phyloP scores from a whole-genome alignment of 2,329 filamentous ascomycete species.

The Ophiostoma novo-ulmi region DNA sequence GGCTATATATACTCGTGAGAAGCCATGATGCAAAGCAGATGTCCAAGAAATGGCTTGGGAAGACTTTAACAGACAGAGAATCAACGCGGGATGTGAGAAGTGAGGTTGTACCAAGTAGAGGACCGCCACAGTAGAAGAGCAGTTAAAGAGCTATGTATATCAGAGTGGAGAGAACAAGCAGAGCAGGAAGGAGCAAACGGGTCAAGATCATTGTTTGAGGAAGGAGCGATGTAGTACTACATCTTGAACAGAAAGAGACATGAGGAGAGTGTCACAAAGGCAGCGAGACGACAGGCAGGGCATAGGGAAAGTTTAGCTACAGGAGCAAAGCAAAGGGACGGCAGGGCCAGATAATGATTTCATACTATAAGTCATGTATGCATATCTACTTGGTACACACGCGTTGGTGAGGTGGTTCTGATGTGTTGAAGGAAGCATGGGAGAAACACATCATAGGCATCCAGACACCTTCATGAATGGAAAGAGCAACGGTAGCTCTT shows the following conservation, averaged over 20 bases:
- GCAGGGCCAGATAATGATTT: background rate
- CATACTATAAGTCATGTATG: background rate
- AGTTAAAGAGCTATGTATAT: background rate
- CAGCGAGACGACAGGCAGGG: background rate
- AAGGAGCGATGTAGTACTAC: slow-evolving; percentile 5
- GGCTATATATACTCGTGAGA: slow-evolving; percentile 7
- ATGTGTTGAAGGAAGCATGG: background rate
- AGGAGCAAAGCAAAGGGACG: background rate
- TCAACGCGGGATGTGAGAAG: background rate
- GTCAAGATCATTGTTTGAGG: background rate
- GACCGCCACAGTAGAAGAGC: background rate
- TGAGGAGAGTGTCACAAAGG: background rate
- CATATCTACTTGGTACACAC: background rate
- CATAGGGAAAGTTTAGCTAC: background rate
- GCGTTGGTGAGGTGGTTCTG: background rate
- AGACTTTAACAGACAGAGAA: background rate
- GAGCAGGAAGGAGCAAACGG: background rate
- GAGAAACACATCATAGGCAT: background rate
- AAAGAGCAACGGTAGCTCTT: background rate
- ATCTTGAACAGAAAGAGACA: background rate
- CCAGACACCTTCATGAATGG: background rate
- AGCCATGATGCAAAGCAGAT: background rate
- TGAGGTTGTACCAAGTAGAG: background rate
- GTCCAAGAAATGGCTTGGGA: background rate
- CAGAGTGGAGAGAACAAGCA: background rate